Percentiles rank a stretch among this genome's conserved stretches.
Conservation (phyloP, 2,329 filamentous ascomycete genomes). For the Sarocladium kiliense region DNA sequence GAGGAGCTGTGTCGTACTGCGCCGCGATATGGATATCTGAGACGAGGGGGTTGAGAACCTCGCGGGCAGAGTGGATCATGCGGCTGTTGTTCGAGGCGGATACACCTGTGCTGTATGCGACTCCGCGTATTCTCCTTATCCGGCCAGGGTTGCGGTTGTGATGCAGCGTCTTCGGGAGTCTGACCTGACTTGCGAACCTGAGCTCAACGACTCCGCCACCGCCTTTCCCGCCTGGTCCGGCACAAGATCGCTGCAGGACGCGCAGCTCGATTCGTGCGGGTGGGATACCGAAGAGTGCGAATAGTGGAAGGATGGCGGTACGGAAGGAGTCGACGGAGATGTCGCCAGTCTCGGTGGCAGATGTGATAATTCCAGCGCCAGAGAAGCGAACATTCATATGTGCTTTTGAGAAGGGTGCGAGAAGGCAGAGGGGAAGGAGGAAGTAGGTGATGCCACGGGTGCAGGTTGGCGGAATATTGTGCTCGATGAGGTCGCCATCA, state of each 20-base stretch:
- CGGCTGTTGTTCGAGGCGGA: slow-evolving; percentile 88
- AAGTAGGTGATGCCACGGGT: slow-evolving; percentile 85
- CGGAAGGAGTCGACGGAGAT: slow-evolving; percentile 90
- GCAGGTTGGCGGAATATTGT: slow-evolving; percentile 73
- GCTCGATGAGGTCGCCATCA: slow-evolving; percentile 69
- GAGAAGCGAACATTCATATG: slow-evolving; percentile 87
- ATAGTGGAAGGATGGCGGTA: slow-evolving; percentile 86
- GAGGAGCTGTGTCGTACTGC: slow-evolving; percentile 64
- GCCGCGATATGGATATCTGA: slow-evolving; percentile 88
- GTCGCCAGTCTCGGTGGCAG: slow-evolving; percentile 76
- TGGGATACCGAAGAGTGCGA: slow-evolving; percentile 81
- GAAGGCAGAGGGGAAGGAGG: slow-evolving; percentile 78
- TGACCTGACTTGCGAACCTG: slow-evolving; percentile 87
- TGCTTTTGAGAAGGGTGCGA: slow-evolving; percentile 89
- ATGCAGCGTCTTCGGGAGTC: slow-evolving; percentile 90
- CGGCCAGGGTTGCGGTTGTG: slow-evolving; percentile 74
- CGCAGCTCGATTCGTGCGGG: slow-evolving; percentile 77
- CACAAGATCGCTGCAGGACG: slow-evolving; percentile 74
- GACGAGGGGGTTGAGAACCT: slow-evolving; percentile 79
- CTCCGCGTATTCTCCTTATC: slow-evolving; percentile 83
- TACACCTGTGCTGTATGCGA: slow-evolving; percentile 90
- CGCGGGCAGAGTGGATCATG: slow-evolving; percentile 88
- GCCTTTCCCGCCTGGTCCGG: slow-evolving; percentile 67
- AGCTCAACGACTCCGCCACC: slow-evolving; percentile 92
- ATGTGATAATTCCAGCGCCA: slow-evolving; percentile 89